Conservation (phyloP, 345 rosid genomes). For the Abelmoschus esculentus region DNA sequence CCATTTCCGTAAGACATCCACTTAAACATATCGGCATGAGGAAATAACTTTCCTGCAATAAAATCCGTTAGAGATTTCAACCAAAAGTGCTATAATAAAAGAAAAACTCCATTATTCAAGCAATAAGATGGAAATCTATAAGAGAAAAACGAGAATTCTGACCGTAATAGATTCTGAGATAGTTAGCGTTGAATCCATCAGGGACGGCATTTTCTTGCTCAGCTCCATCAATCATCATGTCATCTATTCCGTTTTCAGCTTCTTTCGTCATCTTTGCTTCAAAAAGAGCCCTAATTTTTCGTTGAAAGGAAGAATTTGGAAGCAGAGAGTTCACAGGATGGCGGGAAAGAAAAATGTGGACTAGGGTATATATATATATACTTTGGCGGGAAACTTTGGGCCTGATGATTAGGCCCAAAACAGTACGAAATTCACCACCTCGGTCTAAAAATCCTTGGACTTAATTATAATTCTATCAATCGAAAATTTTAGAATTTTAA, state of each 20-base stretch:
- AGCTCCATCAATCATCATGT: constrained; percentile 43
- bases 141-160: not conserved
- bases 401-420: not conserved
- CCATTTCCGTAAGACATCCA: constrained; percentile 96
- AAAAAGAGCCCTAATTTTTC: not conserved
- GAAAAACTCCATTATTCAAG: not conserved
- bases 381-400: constrained; percentile 19
- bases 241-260: constrained; percentile 35
- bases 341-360: constrained; percentile 11
- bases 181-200: constrained; percentile 44
- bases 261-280: constrained; percentile 35
- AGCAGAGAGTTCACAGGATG: not conserved
- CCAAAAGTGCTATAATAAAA: not conserved
- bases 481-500: too few relatives aligned
- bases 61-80: not conserved
- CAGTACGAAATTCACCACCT: not conserved
- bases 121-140: not conserved
- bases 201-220: constrained; percentile 23
- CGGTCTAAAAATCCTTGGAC: constrained; percentile 9
- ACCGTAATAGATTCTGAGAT: constrained; percentile 73
- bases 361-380: not conserved
- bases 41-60: constrained; percentile 74
- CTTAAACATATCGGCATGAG: constrained; percentile 62
- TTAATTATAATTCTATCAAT: too few relatives aligned
- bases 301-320: not conserved